Conservation (phyloP, 139 green algal genomes). For the Chlorella sp. region DNA sequence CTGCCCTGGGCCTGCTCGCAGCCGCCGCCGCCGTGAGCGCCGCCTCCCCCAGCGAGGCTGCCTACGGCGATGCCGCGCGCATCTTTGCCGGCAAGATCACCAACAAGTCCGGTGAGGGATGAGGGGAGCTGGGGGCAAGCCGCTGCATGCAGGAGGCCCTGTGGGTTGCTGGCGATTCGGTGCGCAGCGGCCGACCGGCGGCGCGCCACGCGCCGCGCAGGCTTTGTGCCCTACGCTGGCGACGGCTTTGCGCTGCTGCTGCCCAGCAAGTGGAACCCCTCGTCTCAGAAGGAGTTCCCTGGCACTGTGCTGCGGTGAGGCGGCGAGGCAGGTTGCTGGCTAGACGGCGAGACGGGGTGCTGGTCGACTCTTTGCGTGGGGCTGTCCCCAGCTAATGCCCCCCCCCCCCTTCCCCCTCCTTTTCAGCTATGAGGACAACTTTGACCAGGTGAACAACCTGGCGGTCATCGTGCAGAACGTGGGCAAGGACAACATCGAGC, state of each 20-base stretch:
- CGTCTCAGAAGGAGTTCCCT: slow-evolving; percentile 89
- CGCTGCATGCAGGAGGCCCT: neutral
- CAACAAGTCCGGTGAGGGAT: slow-evolving; percentile 77
- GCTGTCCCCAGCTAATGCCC: too few species aligned
- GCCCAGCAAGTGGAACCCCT: slow-evolving; percentile 96
- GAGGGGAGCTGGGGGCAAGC: neutral
- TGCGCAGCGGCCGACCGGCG: neutral
- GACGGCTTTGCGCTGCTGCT: slow-evolving; percentile 92
- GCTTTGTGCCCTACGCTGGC: slow-evolving; percentile 91
- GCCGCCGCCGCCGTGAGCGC: slow-evolving; percentile 58
- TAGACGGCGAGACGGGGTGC: too few species aligned
- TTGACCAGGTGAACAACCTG: slow-evolving; percentile 91
- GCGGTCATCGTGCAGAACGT: slow-evolving; percentile 73
- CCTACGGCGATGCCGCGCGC: slow-evolving; percentile 89
- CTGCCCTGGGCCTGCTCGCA: slow-evolving; percentile 70
- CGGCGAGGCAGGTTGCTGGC: neutral
- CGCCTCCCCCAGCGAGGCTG: slow-evolving; percentile 64
- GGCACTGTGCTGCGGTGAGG: slow-evolving; percentile 62
- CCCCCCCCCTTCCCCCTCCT: neutral
- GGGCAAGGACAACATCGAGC: slow-evolving; percentile 81
- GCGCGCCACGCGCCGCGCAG: slow-evolving; percentile 26
- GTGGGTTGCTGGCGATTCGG: neutral
- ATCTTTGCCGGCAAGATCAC: slow-evolving; percentile 82
- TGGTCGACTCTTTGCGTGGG: too few species aligned
- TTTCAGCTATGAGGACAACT: slow-evolving; percentile 95